These are phyloP conservation scores for Suillus spraguei DNA, from an alignment of 768 basidiomycete genomes.

Conservation along the genomic window DNA sequence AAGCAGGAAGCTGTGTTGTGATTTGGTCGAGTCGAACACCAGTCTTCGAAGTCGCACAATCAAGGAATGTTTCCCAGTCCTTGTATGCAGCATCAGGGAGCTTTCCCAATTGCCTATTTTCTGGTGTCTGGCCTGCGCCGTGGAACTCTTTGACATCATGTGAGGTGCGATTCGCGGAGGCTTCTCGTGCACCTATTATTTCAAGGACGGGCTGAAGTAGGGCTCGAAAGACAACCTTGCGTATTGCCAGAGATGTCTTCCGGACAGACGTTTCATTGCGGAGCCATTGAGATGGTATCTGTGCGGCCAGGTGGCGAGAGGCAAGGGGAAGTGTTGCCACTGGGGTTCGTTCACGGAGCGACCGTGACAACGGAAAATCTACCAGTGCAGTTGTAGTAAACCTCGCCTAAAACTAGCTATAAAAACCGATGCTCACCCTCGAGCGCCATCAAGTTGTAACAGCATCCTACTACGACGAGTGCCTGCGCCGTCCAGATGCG, in stretches of 20 bases:
- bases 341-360: constrained; percentile 22
- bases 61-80: constrained; percentile 52
- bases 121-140: constrained; percentile 40
- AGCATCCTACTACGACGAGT: constrained; percentile 72
- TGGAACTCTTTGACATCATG: constrained; percentile 6
- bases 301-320: constrained; percentile 68
- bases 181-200: constrained; percentile 2
- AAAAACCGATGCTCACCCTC: constrained; percentile 37
- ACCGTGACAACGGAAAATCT: constrained; percentile 60
- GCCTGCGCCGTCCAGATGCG: constrained; percentile 53
- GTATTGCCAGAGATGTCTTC: constrained; percentile 51
- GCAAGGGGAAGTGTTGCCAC: constrained; percentile 37
- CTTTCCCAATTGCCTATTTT: constrained; percentile 53
- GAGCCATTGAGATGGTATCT: constrained; percentile 67
- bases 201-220: constrained; percentile 45
- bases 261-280: constrained; percentile 34
- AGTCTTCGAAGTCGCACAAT: constrained; percentile 31
- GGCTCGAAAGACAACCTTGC: constrained; percentile 76
- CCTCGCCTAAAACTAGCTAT: constrained; percentile 5
- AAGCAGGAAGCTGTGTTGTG: constrained; percentile 21
- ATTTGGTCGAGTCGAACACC: constrained; percentile 23
- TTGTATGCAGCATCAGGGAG: constrained; percentile 52
- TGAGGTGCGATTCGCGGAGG: constrained; percentile 3
- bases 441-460: constrained; percentile 70
- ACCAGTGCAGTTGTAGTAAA: constrained; percentile 9